Percentiles rank a stretch among this genome's conserved stretches.
phyloP scores from a whole-genome alignment of 2,329 filamentous ascomycete species.

The Kalaharituber pfeilii region DNA sequence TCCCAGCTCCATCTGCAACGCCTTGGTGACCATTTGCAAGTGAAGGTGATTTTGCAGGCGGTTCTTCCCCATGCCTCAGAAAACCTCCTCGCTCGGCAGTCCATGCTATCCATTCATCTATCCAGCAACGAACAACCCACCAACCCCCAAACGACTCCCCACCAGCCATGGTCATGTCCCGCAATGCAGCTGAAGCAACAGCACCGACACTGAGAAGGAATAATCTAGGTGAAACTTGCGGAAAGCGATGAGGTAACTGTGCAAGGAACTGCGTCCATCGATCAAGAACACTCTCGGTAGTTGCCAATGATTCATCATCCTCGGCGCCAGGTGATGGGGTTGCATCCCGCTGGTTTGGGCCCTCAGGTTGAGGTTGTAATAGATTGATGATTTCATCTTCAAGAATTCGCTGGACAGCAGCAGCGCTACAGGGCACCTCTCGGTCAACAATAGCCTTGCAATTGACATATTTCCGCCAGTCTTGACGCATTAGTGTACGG shows the following conservation, averaged over 20 bases:
- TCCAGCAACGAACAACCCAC: conserved; percentile 91
- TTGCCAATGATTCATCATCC: conserved; percentile 24
- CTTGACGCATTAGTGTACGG: conserved; percentile 85
- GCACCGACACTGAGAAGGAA: conserved; percentile 61
- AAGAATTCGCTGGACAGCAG: conserved; percentile 28
- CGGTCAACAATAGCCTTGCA: conserved; percentile 40
- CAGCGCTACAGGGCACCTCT: conserved; percentile 37
- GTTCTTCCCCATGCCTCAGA: conserved; percentile 37
- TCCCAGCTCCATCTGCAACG: not conserved
- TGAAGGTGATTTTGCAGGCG: not conserved
- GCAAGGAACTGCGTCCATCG: conserved; percentile 59
- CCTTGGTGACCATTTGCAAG: not conserved
- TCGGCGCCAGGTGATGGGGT: conserved; percentile 15
- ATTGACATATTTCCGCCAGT: conserved; percentile 55
- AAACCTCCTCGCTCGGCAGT: conserved; percentile 82
- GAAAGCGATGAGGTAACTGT: conserved; percentile 51
- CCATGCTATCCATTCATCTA: conserved; percentile 88
- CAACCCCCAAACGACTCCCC: conserved; percentile 73
- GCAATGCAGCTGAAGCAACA: conserved; percentile 57
- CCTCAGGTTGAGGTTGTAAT: conserved; percentile 28
- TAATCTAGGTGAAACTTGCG: conserved; percentile 52
- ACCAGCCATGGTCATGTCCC: conserved; percentile 62
- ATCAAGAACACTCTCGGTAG: conserved; percentile 53
- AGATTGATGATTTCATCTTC: conserved; percentile 44
- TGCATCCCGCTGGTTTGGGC: conserved; percentile 27